These are phyloP conservation scores for Pyricularia sp. DNA, from an alignment of 2,329 filamentous ascomycete species.

Conservation along the genomic window DNA sequence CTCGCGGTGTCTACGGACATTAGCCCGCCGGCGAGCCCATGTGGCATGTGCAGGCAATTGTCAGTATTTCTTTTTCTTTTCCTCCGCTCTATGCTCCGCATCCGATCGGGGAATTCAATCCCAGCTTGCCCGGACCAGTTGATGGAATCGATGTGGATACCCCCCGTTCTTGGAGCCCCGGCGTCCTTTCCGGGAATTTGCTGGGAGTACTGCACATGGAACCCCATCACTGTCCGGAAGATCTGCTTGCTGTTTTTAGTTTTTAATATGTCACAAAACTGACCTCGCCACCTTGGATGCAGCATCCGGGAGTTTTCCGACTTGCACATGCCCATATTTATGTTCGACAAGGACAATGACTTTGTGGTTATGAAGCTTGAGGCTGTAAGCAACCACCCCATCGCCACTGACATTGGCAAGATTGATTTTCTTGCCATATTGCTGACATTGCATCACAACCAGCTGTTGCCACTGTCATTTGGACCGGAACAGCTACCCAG, in stretches of 20 bases:
- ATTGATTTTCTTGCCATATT: background rate
- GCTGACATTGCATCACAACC: background rate
- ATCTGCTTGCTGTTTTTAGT: slow-evolving; percentile 1
- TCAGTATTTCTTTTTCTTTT: slow-evolving; percentile 27
- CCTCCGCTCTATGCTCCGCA: background rate
- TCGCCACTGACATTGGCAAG: background rate
- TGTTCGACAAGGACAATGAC: slow-evolving; percentile 76
- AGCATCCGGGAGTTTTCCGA: slow-evolving; percentile 67
- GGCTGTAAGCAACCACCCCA: slow-evolving; percentile 31
- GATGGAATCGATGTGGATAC: background rate
- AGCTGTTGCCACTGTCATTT: slow-evolving; percentile 58
- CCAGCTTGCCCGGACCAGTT: background rate
- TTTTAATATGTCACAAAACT: background rate
- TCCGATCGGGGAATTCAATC: background rate
- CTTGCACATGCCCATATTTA: slow-evolving; percentile 63
- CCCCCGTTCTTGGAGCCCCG: background rate
- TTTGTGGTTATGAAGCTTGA: slow-evolving; percentile 58
- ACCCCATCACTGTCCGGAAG: background rate
- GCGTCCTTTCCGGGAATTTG: background rate
- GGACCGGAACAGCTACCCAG: slow-evolving; percentile 44
- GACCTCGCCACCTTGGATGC: background rate
- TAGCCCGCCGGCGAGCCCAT: slow-evolving; percentile 57
- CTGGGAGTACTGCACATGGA: background rate
- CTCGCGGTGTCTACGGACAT: slow-evolving; percentile 79
- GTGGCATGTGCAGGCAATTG: slow-evolving; percentile 95